Evolutionary conservation across 345 rosid species (phyloP).

Genomic region (Heritiera littoralis): DNA sequence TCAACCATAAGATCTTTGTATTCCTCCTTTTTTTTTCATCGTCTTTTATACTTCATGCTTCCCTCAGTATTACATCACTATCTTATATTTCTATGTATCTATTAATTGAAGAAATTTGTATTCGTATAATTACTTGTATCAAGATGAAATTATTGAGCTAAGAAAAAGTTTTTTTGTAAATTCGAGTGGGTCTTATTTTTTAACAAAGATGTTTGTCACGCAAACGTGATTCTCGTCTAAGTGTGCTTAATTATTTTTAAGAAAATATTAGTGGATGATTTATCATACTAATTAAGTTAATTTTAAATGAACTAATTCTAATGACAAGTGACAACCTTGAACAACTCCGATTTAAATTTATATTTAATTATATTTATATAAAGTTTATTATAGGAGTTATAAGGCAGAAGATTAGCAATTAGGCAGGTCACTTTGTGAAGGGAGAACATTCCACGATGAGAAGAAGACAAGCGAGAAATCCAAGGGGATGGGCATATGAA

Average conservation of each 20-base stretch:
- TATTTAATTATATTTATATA: no score
- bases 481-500: background rate
- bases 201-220: no score
- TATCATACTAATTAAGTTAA: no score
- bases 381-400: background rate
- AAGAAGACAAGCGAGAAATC: constrained; percentile 1
- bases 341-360: background rate
- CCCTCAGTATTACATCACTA: background rate
- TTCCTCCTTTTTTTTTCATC: background rate
- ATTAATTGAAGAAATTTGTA: no score
- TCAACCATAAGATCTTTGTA: background rate
- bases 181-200: no score
- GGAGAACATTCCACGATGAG: background rate
- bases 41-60: constrained; percentile 2
- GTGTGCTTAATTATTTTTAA: no score
- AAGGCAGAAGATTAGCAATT: background rate
- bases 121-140: no score
- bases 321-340: background rate
- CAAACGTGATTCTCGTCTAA: no score
- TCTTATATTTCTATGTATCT: background rate
- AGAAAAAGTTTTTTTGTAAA: no score
- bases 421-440: background rate
- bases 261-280: no score
- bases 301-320: no score
- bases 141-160: no score